Evolutionary conservation across 2,329 filamentous ascomycete genomes (phyloP).

Genomic region (Sporothrix pseudoabietina): DNA sequence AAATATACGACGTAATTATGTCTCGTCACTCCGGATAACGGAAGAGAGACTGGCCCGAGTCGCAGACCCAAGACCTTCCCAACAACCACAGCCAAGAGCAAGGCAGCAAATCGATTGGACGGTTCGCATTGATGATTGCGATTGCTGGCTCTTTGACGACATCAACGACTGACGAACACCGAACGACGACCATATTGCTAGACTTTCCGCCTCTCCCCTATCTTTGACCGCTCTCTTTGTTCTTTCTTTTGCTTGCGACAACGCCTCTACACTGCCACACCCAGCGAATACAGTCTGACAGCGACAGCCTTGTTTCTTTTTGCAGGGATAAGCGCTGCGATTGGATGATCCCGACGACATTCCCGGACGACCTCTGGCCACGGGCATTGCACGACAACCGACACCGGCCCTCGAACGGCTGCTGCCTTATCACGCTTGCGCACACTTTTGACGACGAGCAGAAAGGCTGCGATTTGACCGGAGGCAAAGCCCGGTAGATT

Average conservation of each 20-base stretch:
- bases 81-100: slow-evolving; percentile 2
- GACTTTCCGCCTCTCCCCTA: background rate
- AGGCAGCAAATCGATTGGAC: slow-evolving; percentile 12
- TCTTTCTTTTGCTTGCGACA: background rate
- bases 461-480: background rate
- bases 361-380: no score
- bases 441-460: background rate
- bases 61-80: slow-evolving; percentile 9
- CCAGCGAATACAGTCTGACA: slow-evolving; percentile 4
- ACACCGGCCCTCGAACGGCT: no score
- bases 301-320: background rate
- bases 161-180: background rate
- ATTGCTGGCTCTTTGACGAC: background rate
- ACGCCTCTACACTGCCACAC: slow-evolving; percentile 8
- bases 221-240: slow-evolving; percentile 1
- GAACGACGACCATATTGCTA: background rate
- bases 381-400: background rate
- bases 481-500: background rate
- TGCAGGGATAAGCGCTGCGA: slow-evolving; percentile 6
- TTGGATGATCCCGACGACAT: slow-evolving; percentile 11
- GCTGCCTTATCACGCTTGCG: slow-evolving; percentile 12
- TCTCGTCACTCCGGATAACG: slow-evolving; percentile 23
- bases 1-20: background rate
- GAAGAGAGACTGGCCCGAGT: slow-evolving; percentile 23
- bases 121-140: background rate